Evolutionary conservation across 2,329 filamentous ascomycete species (phyloP), one percentile per base, ranked within the genome.

Genomic region (Aspergillus pseudoterreus): DNA sequence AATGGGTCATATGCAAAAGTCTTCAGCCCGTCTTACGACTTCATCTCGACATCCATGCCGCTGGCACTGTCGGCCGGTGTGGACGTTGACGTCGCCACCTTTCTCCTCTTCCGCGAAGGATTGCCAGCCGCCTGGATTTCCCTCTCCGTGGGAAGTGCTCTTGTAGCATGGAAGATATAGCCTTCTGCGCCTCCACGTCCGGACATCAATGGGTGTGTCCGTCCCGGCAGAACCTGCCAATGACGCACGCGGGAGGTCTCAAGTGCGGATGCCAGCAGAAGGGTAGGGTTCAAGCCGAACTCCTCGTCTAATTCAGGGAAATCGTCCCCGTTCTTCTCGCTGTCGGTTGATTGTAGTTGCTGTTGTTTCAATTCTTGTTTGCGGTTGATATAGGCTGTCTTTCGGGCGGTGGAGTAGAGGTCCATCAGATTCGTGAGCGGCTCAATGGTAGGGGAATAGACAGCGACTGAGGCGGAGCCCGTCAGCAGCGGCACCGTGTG

Each of bases 121-220:
- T 86, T 87, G 0, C 94, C 94, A 54, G 90, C 83, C 1, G 92
- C 92, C 63, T 90, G 86, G 4, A 96, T 86, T 61, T 81, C 84
- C 2, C 88, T 90, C 62, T 89, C 82, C 0, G 88, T 84, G 0
- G 94, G 94, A 43, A 92, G 75, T 1, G 94, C 90, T 59, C 85
- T 82, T 67, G 87, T 89, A 0, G 82, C 92, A 24, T 90, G 92
- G 60, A 97, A 91, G 3, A 99, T 69, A 69, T 90, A 99, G 0
- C 94, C 94, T 65, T 97, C 92, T 0, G 90, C 84, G 0, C 92
- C 92, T 17, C 94, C 94, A 38, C 82, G 81, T 35, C 85, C 85
- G 53, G 89, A 96, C 94, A 99, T 99, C 50, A 95, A 72, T 6
- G 94, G 94, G 74, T 99, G 94, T 47, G 94, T 97, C 49, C 94